phyloP scores from a whole-genome alignment of 163 green algal species.

The Trebouxiophyceae sp. region DNA sequence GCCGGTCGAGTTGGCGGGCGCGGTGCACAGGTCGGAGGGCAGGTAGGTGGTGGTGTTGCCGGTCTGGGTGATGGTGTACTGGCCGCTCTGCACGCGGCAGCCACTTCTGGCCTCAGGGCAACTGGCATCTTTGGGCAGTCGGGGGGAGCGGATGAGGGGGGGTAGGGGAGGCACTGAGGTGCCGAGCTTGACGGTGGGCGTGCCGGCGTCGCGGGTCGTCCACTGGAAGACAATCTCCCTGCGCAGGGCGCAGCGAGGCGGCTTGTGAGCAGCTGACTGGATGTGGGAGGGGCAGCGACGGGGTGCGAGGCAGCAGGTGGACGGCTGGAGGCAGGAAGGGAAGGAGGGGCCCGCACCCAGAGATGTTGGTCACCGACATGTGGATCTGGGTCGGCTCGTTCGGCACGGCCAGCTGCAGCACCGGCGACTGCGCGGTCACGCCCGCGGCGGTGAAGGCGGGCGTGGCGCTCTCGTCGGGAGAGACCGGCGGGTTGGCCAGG shows the following conservation, averaged over 20 bases:
- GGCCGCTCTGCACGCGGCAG: too few relatives aligned
- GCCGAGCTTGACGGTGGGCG: constrained; percentile 21
- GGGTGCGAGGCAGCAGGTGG: too few relatives aligned
- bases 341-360: constrained; percentile 10
- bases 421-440: constrained; percentile 3
- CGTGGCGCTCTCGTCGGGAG: neutral
- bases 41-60: constrained; percentile 8
- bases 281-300: too few relatives aligned
- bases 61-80: neutral
- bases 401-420: constrained; percentile 12
- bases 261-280: too few relatives aligned
- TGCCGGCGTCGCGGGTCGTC: constrained; percentile 28
- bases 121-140: too few relatives aligned
- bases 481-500: constrained; percentile 6
- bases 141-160: too few relatives aligned
- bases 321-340: too few relatives aligned
- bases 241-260: neutral
- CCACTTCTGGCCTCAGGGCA: too few relatives aligned
- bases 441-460: neutral
- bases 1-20: constrained; percentile 10
- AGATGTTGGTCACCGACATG: constrained; percentile 21
- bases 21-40: constrained; percentile 12
- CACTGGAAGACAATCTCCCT: constrained; percentile 38
- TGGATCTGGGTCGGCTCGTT: constrained; percentile 35
- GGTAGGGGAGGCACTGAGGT: too few relatives aligned